Conservation (phyloP, 2,329 filamentous ascomycete species). For the Alternaria atra region DNA sequence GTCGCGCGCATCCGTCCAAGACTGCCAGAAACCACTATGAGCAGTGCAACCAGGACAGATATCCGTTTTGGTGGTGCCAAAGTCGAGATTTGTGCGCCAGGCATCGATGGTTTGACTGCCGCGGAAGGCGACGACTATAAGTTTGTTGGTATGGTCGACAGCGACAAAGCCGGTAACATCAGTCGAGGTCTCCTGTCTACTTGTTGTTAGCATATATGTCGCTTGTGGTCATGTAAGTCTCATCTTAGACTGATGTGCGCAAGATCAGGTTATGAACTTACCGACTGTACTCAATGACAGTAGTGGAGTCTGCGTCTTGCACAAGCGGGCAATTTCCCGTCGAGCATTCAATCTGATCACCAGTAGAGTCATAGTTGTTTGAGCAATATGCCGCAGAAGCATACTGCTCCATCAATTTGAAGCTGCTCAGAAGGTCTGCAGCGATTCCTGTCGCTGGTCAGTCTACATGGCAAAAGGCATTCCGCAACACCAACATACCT, state of each 20-base stretch:
- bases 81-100: conserved; percentile 66
- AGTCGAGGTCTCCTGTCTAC: conserved; percentile 35
- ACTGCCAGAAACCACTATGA: conserved; percentile 67
- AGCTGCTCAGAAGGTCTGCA: conserved; percentile 27
- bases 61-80: conserved; percentile 53
- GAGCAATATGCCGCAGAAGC: conserved; percentile 64
- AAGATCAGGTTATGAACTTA: conserved; percentile 3
- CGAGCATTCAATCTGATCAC: conserved; percentile 56
- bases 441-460: conserved; percentile 26
- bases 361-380: conserved; percentile 56
- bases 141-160: conserved; percentile 54
- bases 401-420: conserved; percentile 55
- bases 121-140: conserved; percentile 68
- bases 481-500: conserved; percentile 5
- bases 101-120: conserved; percentile 68
- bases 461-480: neutral
- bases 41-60: conserved; percentile 61
- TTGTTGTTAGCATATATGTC: conserved; percentile 9
- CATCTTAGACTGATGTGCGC: neutral
- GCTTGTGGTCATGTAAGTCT: neutral
- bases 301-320: conserved; percentile 54
- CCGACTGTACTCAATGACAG: conserved; percentile 55
- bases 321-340: conserved; percentile 60
- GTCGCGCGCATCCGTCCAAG: conserved; percentile 64
- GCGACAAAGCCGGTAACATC: conserved; percentile 60